These are phyloP conservation scores for Paecilomyces variotii DNA, from an alignment of 2,329 filamentous ascomycete genomes.

Conservation along the genomic window DNA sequence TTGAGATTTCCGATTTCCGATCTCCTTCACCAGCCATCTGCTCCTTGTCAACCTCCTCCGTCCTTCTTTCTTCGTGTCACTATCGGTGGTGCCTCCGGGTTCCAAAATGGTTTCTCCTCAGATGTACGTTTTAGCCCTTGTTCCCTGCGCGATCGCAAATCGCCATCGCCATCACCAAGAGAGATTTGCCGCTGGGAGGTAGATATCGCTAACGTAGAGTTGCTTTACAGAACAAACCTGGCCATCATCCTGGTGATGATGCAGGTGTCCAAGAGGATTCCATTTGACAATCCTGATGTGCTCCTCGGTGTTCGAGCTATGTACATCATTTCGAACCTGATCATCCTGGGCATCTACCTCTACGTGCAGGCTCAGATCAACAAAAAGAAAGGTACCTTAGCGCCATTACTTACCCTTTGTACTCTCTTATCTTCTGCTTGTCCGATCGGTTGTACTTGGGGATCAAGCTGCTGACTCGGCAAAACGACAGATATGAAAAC, in stretches of 20 bases:
- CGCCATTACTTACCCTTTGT: background rate
- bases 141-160: background rate
- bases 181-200: background rate
- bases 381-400: conserved; percentile 82
- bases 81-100: conserved; percentile 8
- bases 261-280: conserved; percentile 93
- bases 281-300: conserved; percentile 79
- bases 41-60: conserved; percentile 1
- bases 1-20: background rate
- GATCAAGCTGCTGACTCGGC: background rate
- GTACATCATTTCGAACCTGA: conserved; percentile 65
- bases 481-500: conserved; percentile 71
- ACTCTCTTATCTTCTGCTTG: background rate
- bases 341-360: conserved; percentile 78
- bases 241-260: conserved; percentile 96
- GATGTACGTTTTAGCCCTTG: conserved; percentile 43
- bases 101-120: conserved; percentile 59
- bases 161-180: background rate
- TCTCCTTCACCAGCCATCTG: background rate
- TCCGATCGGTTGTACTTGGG: background rate
- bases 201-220: conserved; percentile 6
- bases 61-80: conserved; percentile 6
- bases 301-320: conserved; percentile 56
- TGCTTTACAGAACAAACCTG: conserved; percentile 66
- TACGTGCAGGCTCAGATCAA: conserved; percentile 82